Evolutionary conservation across 2,329 filamentous ascomycete species (phyloP).

Genomic region (Verticillium albo-atrum): DNA sequence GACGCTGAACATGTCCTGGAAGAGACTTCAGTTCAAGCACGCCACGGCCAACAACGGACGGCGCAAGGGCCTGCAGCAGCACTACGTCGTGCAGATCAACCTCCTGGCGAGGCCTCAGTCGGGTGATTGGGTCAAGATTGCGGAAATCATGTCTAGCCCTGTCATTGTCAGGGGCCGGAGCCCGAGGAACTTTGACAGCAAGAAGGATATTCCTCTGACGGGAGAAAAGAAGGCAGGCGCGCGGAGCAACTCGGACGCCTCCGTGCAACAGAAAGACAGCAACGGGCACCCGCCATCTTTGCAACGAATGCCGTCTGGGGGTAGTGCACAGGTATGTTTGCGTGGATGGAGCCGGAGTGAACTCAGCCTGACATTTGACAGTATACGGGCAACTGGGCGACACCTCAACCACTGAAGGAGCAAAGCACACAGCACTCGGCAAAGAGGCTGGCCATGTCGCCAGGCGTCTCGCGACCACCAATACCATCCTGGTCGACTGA

Average conservation of each 20-base stretch:
- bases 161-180: conserved; percentile 92
- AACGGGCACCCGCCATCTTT: conserved; percentile 7
- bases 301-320: conserved; percentile 23
- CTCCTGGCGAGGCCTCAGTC: conserved; percentile 69
- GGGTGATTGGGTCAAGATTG: conserved; percentile 67
- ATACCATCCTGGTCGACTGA: conserved; percentile 47
- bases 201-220: conserved; percentile 77
- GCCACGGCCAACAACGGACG: conserved; percentile 95
- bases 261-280: conserved; percentile 16
- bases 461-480: conserved; percentile 45
- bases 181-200: conserved; percentile 88
- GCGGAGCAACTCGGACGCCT: conserved; percentile 30
- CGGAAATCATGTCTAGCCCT: conserved; percentile 85
- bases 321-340: conserved; percentile 27
- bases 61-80: conserved; percentile 89
- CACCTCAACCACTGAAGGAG: conserved; percentile 27
- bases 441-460: conserved; percentile 50
- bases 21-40: conserved; percentile 90
- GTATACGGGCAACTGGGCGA: conserved; percentile 40
- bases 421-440: conserved; percentile 45
- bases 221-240: conserved; percentile 44
- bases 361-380: conserved; percentile 10
- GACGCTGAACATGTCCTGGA: conserved; percentile 85
- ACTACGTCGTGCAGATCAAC: conserved; percentile 85
- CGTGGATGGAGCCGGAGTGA: not conserved